Evolutionary conservation across 768 basidiomycete species (phyloP).

Genomic region (Infundibulicybe gibba): DNA sequence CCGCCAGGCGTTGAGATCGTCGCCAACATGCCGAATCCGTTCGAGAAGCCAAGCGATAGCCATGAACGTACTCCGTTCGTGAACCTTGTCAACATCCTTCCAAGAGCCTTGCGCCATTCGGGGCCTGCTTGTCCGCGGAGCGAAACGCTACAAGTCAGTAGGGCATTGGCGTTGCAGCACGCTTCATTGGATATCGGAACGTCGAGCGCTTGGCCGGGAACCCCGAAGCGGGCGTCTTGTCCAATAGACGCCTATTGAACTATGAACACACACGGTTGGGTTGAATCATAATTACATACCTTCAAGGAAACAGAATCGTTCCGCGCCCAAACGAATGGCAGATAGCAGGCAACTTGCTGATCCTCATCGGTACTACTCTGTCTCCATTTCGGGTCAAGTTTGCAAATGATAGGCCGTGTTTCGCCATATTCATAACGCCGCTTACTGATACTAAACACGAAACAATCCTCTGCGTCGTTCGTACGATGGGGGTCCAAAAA

Average conservation of each 20-base stretch:
- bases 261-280: slow-evolving; percentile 1
- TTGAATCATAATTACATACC: slow-evolving; percentile 35
- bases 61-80: slow-evolving; percentile 80
- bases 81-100: slow-evolving; percentile 81
- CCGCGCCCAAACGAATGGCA: slow-evolving; percentile 65
- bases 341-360: slow-evolving; percentile 49
- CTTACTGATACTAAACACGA: slow-evolving; percentile 80
- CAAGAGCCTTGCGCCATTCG: slow-evolving; percentile 75
- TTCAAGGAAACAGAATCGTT: slow-evolving; percentile 44
- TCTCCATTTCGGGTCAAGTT: slow-evolving; percentile 74
- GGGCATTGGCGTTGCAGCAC: slow-evolving; percentile 72
- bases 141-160: slow-evolving; percentile 75
- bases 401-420: slow-evolving; percentile 71
- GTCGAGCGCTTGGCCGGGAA: slow-evolving; percentile 51
- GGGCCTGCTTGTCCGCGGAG: slow-evolving; percentile 65
- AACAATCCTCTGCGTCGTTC: slow-evolving; percentile 70
- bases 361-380: slow-evolving; percentile 51
- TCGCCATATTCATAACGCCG: slow-evolving; percentile 81
- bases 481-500: slow-evolving; percentile 88
- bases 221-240: slow-evolving; percentile 59
- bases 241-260: slow-evolving; percentile 45
- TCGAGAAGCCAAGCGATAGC: slow-evolving; percentile 86
- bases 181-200: slow-evolving; percentile 54
- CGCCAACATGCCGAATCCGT: slow-evolving; percentile 72
- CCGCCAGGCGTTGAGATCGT: slow-evolving; percentile 68